Base-by-base conservation (phyloP, 495 filamentous ascomycete species). In the Talaromyces adpressus region DNA sequence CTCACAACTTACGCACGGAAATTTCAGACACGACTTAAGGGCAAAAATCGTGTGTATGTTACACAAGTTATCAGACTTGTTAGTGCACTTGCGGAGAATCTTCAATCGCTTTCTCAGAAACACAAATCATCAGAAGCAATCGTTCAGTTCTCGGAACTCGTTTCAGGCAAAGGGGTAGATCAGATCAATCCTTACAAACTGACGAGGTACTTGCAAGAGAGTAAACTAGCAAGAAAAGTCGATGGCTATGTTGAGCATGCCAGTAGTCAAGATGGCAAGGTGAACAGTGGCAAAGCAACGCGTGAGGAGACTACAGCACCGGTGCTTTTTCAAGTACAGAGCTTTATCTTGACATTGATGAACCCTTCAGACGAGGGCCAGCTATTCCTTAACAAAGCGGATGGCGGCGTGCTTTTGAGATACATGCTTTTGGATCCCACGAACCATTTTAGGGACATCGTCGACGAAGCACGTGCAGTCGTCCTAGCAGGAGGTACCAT, bases 381-480 rank as follows among this genome's bases (percentile, higher is more conserved):
- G 30, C 85, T 97, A 59, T 97, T 98, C 73, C 91, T 85, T 67
- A 79, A 85, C 45, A 89, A 85, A 70, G 71, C 71, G 11, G 72
- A 78, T 30, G 74, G 74, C 3, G 85, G 86, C 53, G 78, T 89
- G 14, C 80, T 81, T 45, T 75, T 98, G 56, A 91, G 86, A 51
- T 98, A 97, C 70, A 88, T 95, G 72, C 85, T 98, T 14, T 85
- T 98, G n/a, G 93, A 97, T 63, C 95, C 94, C 20, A 92, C 92
- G 1, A 85, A 92, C 70, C 90, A 95, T 67, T 98, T 98, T 73
- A 88, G 87, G 20, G 89, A 91, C 45, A 88, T 98, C 69, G 91
- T 94, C 1, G 86, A 91, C 54, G 87, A 92, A 67, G 92, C 93
- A 7, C 81, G 91, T 57, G 90, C 94, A 3, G 91, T 98, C 3